Conservation (phyloP, 352 stramenopile species). For the Peronospora farinosa region DNA sequence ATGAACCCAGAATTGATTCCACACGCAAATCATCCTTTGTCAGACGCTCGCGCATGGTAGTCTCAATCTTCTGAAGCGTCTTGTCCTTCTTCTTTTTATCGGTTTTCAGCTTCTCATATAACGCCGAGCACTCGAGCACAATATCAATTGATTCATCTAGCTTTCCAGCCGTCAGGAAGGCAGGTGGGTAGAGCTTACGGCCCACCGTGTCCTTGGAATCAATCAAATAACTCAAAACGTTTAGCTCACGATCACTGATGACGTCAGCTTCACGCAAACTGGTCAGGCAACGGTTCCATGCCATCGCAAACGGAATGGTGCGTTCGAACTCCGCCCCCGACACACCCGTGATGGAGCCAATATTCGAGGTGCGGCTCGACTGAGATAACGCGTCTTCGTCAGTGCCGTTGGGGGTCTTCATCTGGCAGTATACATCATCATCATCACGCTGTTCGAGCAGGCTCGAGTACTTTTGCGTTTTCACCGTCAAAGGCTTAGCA, state of each 20-base stretch:
- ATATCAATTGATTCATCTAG: conserved; percentile 83
- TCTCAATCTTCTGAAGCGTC: conserved; percentile 79
- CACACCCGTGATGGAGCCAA: conserved; percentile 68
- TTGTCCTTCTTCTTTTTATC: conserved; percentile 88
- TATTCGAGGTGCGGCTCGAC: conserved; percentile 45
- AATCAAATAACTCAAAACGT: conserved; percentile 80
- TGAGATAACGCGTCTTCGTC: conserved; percentile 51
- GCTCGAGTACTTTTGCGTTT: conserved; percentile 74
- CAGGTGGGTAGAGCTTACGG: conserved; percentile 69
- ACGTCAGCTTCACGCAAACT: conserved; percentile 75
- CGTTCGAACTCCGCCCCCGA: conserved; percentile 75
- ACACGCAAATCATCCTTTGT: conserved; percentile 78
- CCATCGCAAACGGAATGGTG: conserved; percentile 81
- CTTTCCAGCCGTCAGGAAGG: conserved; percentile 77
- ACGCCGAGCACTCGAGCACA: conserved; percentile 63
- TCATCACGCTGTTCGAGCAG: conserved; percentile 56
- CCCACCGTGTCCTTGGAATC: conserved; percentile 65
- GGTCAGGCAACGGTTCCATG: conserved; percentile 71
- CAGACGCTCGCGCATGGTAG: conserved; percentile 70
- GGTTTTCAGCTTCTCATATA: conserved; percentile 75
- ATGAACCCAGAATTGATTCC: conserved; percentile 77
- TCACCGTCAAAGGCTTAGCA: conserved; percentile 68
- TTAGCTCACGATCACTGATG: conserved; percentile 74
- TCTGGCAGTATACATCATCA: conserved; percentile 49
- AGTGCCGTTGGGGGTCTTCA: conserved; percentile 55